Conservation (phyloP, 179 eudicot genomes). For the Sideroxylon spinosum region DNA sequence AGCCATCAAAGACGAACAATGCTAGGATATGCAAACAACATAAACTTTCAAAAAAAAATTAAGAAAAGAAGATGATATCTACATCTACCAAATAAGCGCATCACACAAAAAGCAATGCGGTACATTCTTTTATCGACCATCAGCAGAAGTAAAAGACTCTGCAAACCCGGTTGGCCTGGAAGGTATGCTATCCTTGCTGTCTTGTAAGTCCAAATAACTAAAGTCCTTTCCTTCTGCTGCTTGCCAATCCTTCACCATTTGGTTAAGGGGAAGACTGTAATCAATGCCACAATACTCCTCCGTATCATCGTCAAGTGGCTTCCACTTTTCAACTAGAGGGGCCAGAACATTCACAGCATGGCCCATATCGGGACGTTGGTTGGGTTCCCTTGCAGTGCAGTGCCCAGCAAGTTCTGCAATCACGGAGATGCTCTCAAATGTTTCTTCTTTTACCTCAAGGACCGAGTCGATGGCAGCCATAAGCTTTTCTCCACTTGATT, state of each 20-base stretch:
- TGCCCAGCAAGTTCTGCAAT: slow-evolving; percentile 60
- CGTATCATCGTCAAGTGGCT: slow-evolving; percentile 34
- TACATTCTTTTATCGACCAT: slow-evolving; percentile 28
- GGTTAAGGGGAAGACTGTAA: slow-evolving; percentile 31
- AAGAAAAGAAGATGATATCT: too few species aligned
- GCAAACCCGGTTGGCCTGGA: slow-evolving; percentile 58
- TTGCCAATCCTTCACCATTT: slow-evolving; percentile 49
- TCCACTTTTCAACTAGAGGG: slow-evolving; percentile 51
- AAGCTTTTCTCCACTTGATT: slow-evolving; percentile 36
- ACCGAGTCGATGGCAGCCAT: slow-evolving; percentile 43
- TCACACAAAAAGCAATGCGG: background rate
- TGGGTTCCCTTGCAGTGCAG: slow-evolving; percentile 59
- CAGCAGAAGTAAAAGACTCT: slow-evolving; percentile 56
- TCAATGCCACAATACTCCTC: slow-evolving; percentile 39
- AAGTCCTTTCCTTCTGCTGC: slow-evolving; percentile 28
- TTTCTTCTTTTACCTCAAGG: slow-evolving; percentile 31
- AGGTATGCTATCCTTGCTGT: slow-evolving; percentile 34
- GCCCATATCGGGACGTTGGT: slow-evolving; percentile 66
- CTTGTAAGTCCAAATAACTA: slow-evolving; percentile 25
- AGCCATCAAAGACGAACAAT: too few species aligned
- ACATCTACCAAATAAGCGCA: background rate
- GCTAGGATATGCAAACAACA: too few species aligned
- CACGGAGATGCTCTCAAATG: slow-evolving; percentile 30
- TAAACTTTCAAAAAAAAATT: too few species aligned
- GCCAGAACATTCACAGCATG: slow-evolving; percentile 48